phyloP scores from a whole-genome alignment of 2,329 filamentous ascomycete genomes.

The Grosmannia serpens region DNA sequence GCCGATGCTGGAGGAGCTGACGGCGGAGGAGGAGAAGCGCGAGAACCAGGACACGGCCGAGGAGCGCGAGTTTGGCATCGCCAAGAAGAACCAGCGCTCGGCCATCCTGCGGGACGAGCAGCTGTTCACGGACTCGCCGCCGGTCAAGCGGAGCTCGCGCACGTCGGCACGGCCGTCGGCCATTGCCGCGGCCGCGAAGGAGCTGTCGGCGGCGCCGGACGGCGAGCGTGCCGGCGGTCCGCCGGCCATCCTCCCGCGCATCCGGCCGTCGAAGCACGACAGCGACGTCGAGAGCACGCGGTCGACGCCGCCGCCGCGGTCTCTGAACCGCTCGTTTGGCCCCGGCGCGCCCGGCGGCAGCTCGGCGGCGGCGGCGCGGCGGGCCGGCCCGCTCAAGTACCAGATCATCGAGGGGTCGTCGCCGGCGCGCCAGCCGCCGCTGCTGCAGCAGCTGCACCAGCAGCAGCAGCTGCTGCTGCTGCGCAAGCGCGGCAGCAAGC shows the following conservation, averaged over 20 bases:
- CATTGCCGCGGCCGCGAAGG: slow-evolving; percentile 12
- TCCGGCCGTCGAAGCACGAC: slow-evolving; percentile 51
- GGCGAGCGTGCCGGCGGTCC: slow-evolving; percentile 39
- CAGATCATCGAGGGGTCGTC: slow-evolving; percentile 51
- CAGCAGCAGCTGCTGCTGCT: slow-evolving; percentile 21
- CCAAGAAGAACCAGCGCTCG: slow-evolving; percentile 63
- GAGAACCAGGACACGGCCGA: slow-evolving; percentile 68
- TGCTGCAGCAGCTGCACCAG: slow-evolving; percentile 12
- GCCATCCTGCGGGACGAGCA: slow-evolving; percentile 67
- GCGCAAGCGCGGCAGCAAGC: not conserved
- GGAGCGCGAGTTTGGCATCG: slow-evolving; percentile 58
- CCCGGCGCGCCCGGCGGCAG: slow-evolving; percentile 34
- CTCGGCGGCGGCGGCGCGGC: slow-evolving; percentile 24
- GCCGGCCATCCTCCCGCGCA: slow-evolving; percentile 45
- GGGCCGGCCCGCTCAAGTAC: slow-evolving; percentile 44
- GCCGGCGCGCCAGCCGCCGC: slow-evolving; percentile 32
- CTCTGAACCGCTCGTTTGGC: slow-evolving; percentile 23
- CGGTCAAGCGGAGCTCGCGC: slow-evolving; percentile 42
- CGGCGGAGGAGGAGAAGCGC: slow-evolving; percentile 47
- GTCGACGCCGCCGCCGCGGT: slow-evolving; percentile 38
- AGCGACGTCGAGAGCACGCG: slow-evolving; percentile 41
- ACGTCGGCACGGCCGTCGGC: slow-evolving; percentile 15
- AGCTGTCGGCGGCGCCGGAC: slow-evolving; percentile 19
- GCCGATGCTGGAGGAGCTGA: slow-evolving; percentile 54
- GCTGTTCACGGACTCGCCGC: slow-evolving; percentile 46